Base-by-base conservation (phyloP, 768 basidiomycete genomes). In the Podaxis carcinomalis region DNA sequence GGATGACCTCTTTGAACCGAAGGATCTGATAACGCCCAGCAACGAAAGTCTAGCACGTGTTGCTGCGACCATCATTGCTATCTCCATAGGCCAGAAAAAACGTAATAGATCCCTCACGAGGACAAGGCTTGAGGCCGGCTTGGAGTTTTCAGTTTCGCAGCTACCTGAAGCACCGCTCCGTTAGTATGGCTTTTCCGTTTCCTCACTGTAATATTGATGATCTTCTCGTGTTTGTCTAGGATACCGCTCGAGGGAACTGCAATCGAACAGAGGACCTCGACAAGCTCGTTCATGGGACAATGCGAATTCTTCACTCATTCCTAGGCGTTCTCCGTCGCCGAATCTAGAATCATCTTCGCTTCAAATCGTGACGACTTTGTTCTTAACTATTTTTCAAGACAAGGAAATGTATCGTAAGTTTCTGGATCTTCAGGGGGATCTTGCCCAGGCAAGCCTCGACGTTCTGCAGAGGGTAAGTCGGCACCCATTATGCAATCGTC, bases 391-490 rank as follows among this genome's bases (percentile, higher is more conserved):
- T 5, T n/a, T 56, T 5, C 4, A 35, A 25, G 39, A 56, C 3
- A 56, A 56, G 44, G 27, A 42, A 3, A 52, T 37, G 7, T 63
- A 59, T 19, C 57, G 56, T 21, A 28, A 47, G 21, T 44, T 63
- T 9, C 23, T 63, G 25, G 40, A 44, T 3, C 42, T 63, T n/a
- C 21, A 46, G 32, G 51, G 44, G 4, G 27, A 54, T 1, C 21
- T 49, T 11, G 57, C 62, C 4, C 57, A 59, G 42, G 7, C 28
- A 10, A 37, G 35, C 21, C 44, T 63, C 4, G 50, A 63, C 28
- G 21, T 56, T 19, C 16, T 63, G 5, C 57, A 63, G 23, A 40
- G 50, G 7, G 62, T 59, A n/a, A 53, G 57, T 27, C 14, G 14
- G 16, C 4, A 1, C 5, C 14, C 2, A 46, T 25, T 19, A 0